Base-by-base conservation (phyloP, 177 flowering plant genomes). In the Vitis hybrid region DNA sequence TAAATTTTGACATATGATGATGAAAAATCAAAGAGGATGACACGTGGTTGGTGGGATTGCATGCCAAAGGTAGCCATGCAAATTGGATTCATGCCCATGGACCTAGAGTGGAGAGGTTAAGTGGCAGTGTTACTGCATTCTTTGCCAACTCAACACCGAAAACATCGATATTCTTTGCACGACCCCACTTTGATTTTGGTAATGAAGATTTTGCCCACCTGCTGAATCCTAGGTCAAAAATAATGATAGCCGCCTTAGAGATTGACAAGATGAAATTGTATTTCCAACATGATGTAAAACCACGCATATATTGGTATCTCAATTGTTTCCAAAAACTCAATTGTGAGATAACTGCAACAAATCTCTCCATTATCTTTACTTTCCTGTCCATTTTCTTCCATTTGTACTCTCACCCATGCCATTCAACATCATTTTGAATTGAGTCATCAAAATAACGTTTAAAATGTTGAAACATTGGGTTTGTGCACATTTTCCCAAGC, bases 191-290 rank as follows among this genome's bases (percentile, higher is more conserved):
- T 15, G 97, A 85, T 74, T 88, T 92, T 14, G 91, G 88, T 55
- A 89, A 87, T 73, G 84, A 80, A 58, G 94, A 77, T 66, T 91
- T 88, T 19, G 91, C 82, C 97, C 97, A 93, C 50, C 99, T 98
- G 82, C 88, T 90, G 73, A 91, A 96, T 9, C 99, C 99, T 63
- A 96, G 77, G 59, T 98, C 96, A 76, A 97, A 96, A 19, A 94
- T 82, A 71, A 96, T 92, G 50, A 96, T 79, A 23, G 97, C 75
- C 60, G 97, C 98, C 87, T 96, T 96, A 4, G 98, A 93, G 70
- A 93, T 85, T 32, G 99, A 96, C 98, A 98, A 96, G 74, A 96
- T 91, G 79, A 93, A 96, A 74, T 96, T 91, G 74, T 96, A 96
- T 71, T 96, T 96, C 97, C 97, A 93, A 10, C 99, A 93, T 58